phyloP scores from a whole-genome alignment of 2,329 filamentous ascomycete species.

The Ophiostoma ulmi region DNA sequence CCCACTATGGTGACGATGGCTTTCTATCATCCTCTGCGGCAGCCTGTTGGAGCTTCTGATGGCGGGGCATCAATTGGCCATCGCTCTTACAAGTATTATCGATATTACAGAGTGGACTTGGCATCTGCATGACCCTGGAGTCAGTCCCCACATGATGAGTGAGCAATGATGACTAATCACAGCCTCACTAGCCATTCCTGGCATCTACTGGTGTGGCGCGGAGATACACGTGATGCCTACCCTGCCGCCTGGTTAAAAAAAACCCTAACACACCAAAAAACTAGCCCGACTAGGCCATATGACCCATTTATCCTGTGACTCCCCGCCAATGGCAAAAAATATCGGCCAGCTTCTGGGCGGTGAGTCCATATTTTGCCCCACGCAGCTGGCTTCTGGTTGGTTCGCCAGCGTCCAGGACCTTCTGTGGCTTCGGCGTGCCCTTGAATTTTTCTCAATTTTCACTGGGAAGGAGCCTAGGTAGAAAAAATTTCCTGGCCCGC shows the following conservation, averaged over 20 bases:
- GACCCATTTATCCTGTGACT: background rate
- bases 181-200: background rate
- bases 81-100: background rate
- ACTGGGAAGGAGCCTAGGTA: slow-evolving; percentile 13
- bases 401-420: background rate
- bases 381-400: slow-evolving; percentile 19
- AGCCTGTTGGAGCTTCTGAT: slow-evolving; percentile 1
- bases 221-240: background rate
- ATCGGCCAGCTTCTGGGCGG: background rate
- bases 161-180: background rate
- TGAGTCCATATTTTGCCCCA: slow-evolving; percentile 14
- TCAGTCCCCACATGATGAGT: background rate
- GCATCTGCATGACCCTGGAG: background rate
- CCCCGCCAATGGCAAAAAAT: slow-evolving; percentile 15
- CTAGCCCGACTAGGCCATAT: background rate
- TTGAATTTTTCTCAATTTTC: slow-evolving; percentile 1
- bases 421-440: slow-evolving; percentile 14
- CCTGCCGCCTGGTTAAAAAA: background rate
- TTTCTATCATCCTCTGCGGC: background rate
- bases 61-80: background rate
- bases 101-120: too few species aligned
- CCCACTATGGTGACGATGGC: slow-evolving; percentile 15
- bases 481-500: slow-evolving; percentile 16
- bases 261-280: slow-evolving; percentile 15
- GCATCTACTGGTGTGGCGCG: background rate